Percentiles rank a stretch among this genome's conserved stretches.
Conservation (phyloP, 2,329 filamentous ascomycete genomes). For the Neoscytalidium dimidiatum region DNA sequence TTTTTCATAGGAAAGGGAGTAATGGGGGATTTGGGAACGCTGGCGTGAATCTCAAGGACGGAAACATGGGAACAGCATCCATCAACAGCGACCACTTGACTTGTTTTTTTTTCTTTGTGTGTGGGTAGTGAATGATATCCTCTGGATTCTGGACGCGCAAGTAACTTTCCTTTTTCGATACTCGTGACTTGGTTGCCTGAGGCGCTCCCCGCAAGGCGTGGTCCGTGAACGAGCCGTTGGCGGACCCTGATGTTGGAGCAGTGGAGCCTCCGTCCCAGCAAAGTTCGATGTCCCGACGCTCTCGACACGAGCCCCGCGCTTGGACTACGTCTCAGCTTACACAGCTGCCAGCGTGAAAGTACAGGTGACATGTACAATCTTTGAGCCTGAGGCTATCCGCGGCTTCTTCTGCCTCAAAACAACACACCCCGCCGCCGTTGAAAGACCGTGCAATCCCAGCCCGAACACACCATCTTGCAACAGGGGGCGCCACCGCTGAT, state of each 20-base stretch:
- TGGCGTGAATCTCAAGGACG: slow-evolving; percentile 12
- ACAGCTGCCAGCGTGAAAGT: no score
- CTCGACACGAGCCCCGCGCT: not conserved
- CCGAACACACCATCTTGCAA: not conserved
- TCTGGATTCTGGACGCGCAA: not conserved
- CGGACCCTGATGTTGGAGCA: no score
- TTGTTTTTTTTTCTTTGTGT: slow-evolving; percentile 8
- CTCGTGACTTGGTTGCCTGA: not conserved
- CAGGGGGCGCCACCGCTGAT: slow-evolving; percentile 5
- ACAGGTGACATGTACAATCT: not conserved
- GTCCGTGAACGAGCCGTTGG: not conserved
- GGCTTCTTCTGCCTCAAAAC: not conserved
- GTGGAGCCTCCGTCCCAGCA: no score
- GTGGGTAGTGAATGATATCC: slow-evolving; percentile 17
- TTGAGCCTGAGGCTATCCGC: not conserved
- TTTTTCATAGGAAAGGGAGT: slow-evolving; percentile 11
- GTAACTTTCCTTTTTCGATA: not conserved
- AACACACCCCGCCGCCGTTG: not conserved
- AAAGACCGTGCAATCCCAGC: not conserved
- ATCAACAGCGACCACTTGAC: slow-evolving; percentile 11
- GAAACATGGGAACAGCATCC: slow-evolving; percentile 10
- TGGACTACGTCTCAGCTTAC: not conserved
- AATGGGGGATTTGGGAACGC: slow-evolving; percentile 8
- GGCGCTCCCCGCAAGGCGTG: slow-evolving; percentile 6
- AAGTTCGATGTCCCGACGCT: no score